phyloP scores from a whole-genome alignment of 768 basidiomycete genomes.

The Exidia glandulosa region DNA sequence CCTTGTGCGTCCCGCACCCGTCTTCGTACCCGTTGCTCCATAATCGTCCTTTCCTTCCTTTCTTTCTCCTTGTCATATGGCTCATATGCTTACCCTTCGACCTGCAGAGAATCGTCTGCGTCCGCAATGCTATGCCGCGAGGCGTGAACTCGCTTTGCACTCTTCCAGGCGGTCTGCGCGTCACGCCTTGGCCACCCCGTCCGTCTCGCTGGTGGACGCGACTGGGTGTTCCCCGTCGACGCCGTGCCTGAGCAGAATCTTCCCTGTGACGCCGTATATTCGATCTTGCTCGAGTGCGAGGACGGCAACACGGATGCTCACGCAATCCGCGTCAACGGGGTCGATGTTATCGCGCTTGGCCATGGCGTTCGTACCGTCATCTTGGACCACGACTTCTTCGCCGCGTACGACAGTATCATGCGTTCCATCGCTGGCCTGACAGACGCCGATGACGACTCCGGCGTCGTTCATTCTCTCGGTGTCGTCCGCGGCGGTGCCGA shows the following conservation, averaged over 20 bases:
- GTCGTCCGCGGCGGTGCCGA: not conserved
- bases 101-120: constrained; percentile 61
- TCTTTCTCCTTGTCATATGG: not conserved
- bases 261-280: constrained; percentile 8
- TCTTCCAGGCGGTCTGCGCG: constrained; percentile 1
- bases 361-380: constrained; percentile 1
- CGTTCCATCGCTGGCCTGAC: constrained; percentile 1
- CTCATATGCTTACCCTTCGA: not conserved
- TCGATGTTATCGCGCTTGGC: constrained; percentile 2
- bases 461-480: constrained; percentile 2
- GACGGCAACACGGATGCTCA: constrained; percentile 6
- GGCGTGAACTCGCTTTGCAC: too few relatives aligned
- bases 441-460: not conserved
- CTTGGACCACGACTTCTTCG: constrained; percentile 9
- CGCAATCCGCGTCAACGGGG: constrained; percentile 4
- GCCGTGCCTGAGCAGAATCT: not conserved
- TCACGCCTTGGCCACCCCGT: constrained; percentile 12
- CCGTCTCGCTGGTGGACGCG: not conserved
- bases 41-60: not conserved
- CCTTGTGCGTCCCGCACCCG: not conserved
- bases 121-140: too few relatives aligned
- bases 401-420: constrained; percentile 3
- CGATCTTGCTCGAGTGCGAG: constrained; percentile 5
- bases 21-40: not conserved
- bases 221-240: constrained; percentile 10